Conservation (phyloP, 2,329 filamentous ascomycete species). For the Cryphonectria nitschkei region DNA sequence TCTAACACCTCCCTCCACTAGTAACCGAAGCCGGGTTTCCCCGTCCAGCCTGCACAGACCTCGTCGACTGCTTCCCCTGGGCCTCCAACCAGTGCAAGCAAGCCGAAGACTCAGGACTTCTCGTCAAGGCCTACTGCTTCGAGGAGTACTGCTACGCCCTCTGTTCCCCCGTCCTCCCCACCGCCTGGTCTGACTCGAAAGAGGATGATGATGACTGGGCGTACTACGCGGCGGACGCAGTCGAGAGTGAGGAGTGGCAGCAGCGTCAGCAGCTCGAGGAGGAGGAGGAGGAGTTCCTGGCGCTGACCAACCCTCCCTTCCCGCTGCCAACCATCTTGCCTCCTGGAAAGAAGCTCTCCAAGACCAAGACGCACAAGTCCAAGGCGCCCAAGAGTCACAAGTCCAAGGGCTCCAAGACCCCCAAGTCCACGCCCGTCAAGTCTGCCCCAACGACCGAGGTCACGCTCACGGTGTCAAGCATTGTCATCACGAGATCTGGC, state of each 20-base stretch:
- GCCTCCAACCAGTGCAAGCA: not conserved
- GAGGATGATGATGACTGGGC: not conserved
- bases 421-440: too few species aligned
- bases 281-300: not conserved
- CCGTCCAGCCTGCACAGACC: not conserved
- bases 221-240: too few species aligned
- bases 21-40: not conserved
- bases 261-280: not conserved
- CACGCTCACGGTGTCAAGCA: too few species aligned
- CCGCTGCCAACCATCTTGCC: not conserved
- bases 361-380: not conserved
- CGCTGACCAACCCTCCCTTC: not conserved
- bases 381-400: not conserved
- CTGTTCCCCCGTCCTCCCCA: not conserved
- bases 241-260: not conserved
- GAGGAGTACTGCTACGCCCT: constrained; percentile 8
- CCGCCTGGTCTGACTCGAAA: not conserved
- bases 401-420: not conserved
- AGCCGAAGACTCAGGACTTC: not conserved
- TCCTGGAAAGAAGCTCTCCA: not conserved
- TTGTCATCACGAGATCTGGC: too few species aligned
- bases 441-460: too few species aligned
- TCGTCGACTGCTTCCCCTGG: constrained; percentile 1
- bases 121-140: constrained; percentile 11
- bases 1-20: not conserved